Evolutionary conservation across 139 green algal species (phyloP), one percentile per base, ranked within the genome.

Genomic region (Chlorella sp.): DNA sequence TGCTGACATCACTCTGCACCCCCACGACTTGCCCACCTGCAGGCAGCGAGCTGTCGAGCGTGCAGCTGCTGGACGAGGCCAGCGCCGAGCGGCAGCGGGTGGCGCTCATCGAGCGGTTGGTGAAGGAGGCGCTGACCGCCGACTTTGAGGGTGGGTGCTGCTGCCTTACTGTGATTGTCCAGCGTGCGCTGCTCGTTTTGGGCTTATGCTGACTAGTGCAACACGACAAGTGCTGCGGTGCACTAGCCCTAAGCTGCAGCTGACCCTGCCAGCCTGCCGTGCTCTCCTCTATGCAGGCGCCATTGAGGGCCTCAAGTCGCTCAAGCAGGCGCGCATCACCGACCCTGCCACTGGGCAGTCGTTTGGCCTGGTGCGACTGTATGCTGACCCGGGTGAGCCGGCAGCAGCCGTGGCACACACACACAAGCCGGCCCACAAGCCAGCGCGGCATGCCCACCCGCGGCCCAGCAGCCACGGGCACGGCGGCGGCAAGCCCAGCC

Each of bases 291-390:
- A 15, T 21, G n/a, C 78, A 84, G 85, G 85, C 26, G 87, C 87
- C 0, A 82, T 90, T 26, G 84, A 90, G 76, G 85, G 85, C 32
- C 85, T 90, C 32, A 78, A 65, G 41, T 78, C 78, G 18, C 68
- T 90, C 25, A 90, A 90, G 68, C 72, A 85, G 69, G 85, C 85
- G 17, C 64, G 76, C 34, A 47, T 90, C 30, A 85, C 70, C 17
- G 87, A 90, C 83, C 63, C 67, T 20, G 20, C 55, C 36, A 90
- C 85, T 32, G 87, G 85, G n/a, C 74, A 74, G 60, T 68, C 63
- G 21, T 87, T 55, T 39, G 87, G 85, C 17, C 44, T 84, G n/a
- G 85, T 90, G 67, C 84, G 87, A 12, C 34, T 90, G 16, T 90
- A 90, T 34, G 85, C 85, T 11, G 87, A 90, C 82, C 69, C 82